Conservation (phyloP, 176 grass and related monocot species). For the Poa pratensis region DNA sequence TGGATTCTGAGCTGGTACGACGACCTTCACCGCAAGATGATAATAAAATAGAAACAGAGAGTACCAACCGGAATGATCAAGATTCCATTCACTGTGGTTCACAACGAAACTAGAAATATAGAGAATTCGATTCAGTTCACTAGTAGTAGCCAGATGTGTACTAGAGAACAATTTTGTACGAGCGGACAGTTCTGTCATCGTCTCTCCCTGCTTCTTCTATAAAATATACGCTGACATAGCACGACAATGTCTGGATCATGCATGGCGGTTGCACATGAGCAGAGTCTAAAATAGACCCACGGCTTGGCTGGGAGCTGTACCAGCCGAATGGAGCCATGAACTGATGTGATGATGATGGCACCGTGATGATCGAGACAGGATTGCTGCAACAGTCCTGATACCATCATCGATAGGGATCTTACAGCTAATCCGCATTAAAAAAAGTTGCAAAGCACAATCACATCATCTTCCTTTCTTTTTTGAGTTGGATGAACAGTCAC, state of each 20-base stretch:
- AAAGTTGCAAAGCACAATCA: neutral
- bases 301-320: slow-evolving; percentile 39
- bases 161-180: slow-evolving; percentile 9
- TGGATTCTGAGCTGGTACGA: neutral
- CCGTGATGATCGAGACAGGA: slow-evolving; percentile 13
- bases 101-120: neutral
- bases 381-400: neutral
- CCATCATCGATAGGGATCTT: slow-evolving; percentile 29
- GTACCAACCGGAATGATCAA: slow-evolving; percentile 34
- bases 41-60: neutral
- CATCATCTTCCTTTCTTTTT: neutral
- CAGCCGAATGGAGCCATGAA: slow-evolving; percentile 23
- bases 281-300: slow-evolving; percentile 16
- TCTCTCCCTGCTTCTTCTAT: neutral
- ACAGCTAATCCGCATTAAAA: slow-evolving; percentile 11
- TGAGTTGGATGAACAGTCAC: neutral
- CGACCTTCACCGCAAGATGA: neutral
- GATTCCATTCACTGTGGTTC: neutral
- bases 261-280: slow-evolving; percentile 15
- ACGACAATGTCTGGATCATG: slow-evolving; percentile 9
- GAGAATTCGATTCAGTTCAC: neutral
- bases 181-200: slow-evolving; percentile 11
- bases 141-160: slow-evolving; percentile 23
- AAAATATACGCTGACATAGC: neutral
- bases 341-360: slow-evolving; percentile 8